phyloP scores from a whole-genome alignment of 441 rosid species.

The Populus hybrid region DNA sequence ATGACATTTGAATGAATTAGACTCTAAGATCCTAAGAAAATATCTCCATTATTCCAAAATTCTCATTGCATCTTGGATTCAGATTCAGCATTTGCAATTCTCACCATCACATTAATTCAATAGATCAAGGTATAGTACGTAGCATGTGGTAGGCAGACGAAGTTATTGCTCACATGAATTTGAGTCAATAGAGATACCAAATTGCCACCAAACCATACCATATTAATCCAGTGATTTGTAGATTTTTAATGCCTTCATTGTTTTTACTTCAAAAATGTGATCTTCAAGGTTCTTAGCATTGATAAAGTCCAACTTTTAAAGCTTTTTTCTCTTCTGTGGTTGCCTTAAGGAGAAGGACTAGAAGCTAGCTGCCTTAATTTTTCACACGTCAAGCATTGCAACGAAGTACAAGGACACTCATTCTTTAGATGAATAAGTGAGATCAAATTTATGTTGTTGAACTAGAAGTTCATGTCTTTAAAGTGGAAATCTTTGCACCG shows the following conservation, averaged over 20 bases:
- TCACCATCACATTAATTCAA: background rate
- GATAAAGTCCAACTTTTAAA: background rate
- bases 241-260: background rate
- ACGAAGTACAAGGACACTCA: background rate
- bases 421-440: slow-evolving; percentile 6
- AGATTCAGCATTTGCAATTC: background rate
- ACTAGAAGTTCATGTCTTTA: slow-evolving; percentile 1
- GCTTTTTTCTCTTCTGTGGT: background rate
- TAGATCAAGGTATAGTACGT: background rate
- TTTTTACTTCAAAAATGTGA: background rate
- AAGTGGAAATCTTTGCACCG: slow-evolving; percentile 28
- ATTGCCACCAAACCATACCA: background rate
- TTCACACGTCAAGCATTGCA: slow-evolving; percentile 3
- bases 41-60: background rate
- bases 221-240: background rate
- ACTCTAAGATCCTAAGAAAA: background rate
- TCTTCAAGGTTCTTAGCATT: background rate
- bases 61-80: background rate
- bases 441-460: slow-evolving; percentile 10
- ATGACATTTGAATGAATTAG: background rate
- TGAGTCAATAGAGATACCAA: background rate
- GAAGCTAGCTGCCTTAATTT: background rate
- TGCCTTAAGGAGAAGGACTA: background rate
- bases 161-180: background rate
- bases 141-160: background rate